Percentiles rank a stretch among this genome's conserved stretches.
phyloP scores from a whole-genome alignment of 345 rosid genomes.

The Laguncularia racemosa region DNA sequence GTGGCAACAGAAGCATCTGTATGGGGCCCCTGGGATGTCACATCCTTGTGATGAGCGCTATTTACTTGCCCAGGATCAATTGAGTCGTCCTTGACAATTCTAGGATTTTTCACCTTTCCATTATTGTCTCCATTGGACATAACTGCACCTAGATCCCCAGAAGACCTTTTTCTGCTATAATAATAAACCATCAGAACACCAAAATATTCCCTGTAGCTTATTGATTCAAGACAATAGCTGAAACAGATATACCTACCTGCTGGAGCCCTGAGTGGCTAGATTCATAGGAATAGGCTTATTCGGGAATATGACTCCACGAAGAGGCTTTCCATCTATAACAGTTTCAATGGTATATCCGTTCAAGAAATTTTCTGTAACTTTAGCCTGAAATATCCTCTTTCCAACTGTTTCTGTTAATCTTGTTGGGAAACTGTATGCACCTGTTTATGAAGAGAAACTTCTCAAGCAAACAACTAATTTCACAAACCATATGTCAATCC shows the following conservation, averaged over 20 bases:
- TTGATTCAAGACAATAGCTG: conserved; percentile 4
- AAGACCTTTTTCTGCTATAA: conserved; percentile 45
- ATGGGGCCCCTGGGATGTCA: conserved; percentile 15
- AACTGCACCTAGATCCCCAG: conserved; percentile 23
- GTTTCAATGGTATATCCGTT: conserved; percentile 85
- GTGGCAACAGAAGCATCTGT: conserved; percentile 21
- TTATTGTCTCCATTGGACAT: conserved; percentile 41
- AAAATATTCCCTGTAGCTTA: background rate
- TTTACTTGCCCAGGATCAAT: conserved; percentile 21
- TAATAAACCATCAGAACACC: conserved; percentile 5
- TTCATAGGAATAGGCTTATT: conserved; percentile 42
- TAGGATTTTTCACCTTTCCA: conserved; percentile 25
- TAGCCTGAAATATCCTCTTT: conserved; percentile 78
- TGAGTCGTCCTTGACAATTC: conserved; percentile 18
- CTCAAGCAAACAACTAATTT: background rate
- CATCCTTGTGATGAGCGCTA: conserved; percentile 20
- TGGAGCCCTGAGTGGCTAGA: conserved; percentile 23
- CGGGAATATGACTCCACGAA: conserved; percentile 75
- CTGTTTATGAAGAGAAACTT: conserved; percentile 29
- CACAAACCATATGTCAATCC: conserved; percentile 2
- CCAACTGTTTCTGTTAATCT: conserved; percentile 37
- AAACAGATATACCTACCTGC: conserved; percentile 32
- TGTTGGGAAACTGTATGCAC: conserved; percentile 35
- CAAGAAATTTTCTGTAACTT: conserved; percentile 59
- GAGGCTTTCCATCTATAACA: conserved; percentile 72